Evolutionary conservation across 2,329 filamentous ascomycete genomes (phyloP).

Genomic region (Westerdykella ornata): DNA sequence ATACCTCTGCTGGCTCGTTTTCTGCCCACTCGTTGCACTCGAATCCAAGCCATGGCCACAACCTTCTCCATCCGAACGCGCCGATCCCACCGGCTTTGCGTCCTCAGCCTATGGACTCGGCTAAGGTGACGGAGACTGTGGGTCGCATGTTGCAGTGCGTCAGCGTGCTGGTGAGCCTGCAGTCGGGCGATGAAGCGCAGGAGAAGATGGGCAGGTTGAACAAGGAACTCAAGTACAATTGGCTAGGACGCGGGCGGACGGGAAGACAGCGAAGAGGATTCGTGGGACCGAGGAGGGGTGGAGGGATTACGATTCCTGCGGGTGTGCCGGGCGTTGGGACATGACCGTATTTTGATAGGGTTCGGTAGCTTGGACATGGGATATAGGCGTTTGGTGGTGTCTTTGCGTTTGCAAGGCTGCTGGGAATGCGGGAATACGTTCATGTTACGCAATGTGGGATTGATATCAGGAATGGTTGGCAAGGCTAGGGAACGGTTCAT

Average conservation of each 20-base stretch:
- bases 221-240: conserved; percentile 89
- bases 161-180: conserved; percentile 76
- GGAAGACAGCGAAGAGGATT: conserved; percentile 85
- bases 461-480: too few species aligned
- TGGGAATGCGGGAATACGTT: too few species aligned
- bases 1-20: conserved; percentile 57
- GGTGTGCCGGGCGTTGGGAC: not conserved
- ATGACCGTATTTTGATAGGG: not conserved
- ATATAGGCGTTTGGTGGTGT: too few species aligned
- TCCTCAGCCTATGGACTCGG: conserved; percentile 43
- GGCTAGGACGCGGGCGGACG: conserved; percentile 83
- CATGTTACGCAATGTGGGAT: too few species aligned
- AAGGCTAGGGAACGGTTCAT: too few species aligned
- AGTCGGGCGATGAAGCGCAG: conserved; percentile 64
- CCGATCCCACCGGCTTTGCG: conserved; percentile 19
- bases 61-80: conserved; percentile 13
- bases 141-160: conserved; percentile 95
- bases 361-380: too few species aligned
- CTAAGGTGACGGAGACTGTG: conserved; percentile 87
- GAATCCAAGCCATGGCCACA: conserved; percentile 19
- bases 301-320: conserved; percentile 7
- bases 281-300: conserved; percentile 57
- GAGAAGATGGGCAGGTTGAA: conserved; percentile 76
- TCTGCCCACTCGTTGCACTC: conserved; percentile 33
- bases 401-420: too few species aligned